Conservation (phyloP, 2,329 filamentous ascomycete species). For the Verticillium nonalfalfae region DNA sequence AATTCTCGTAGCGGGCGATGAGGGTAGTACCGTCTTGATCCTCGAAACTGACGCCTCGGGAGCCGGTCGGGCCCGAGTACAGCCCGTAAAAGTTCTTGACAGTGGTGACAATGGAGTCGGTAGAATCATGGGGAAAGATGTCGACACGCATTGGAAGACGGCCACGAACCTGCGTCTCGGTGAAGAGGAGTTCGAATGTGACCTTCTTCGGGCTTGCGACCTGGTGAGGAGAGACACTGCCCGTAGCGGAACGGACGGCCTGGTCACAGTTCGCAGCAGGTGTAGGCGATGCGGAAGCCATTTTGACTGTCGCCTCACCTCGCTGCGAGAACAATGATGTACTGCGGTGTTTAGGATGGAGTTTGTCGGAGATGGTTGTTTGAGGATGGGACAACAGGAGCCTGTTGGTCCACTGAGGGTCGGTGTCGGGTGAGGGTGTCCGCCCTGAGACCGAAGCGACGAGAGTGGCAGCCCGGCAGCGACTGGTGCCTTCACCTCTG, state of each 20-base stretch:
- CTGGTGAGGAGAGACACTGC: conserved; percentile 40
- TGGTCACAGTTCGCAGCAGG: conserved; percentile 24
- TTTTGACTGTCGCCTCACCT: conserved; percentile 18
- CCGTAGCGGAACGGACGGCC: conserved; percentile 30
- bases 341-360: not conserved
- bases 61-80: conserved; percentile 65
- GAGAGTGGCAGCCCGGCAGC: not conserved
- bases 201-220: conserved; percentile 60
- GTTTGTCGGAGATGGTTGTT: not conserved
- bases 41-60: conserved; percentile 89
- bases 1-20: conserved; percentile 95
- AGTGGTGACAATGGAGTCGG: conserved; percentile 94
- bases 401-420: not conserved
- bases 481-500: not conserved
- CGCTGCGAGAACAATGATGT: not conserved
- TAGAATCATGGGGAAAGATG: conserved; percentile 93
- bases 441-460: not conserved
- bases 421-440: not conserved
- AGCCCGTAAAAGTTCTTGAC: conserved; percentile 99
- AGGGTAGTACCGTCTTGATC: conserved; percentile 83
- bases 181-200: conserved; percentile 70
- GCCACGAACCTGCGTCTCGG: conserved; percentile 62
- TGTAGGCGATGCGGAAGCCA: conserved; percentile 41
- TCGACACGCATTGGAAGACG: conserved; percentile 80
- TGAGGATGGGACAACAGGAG: not conserved